A percentile compares a stretch with the other conserved stretches of the same genome.
These are phyloP conservation scores for Isabelozyma rhagii DNA, from an alignment of 805 yeast genomes.

Conservation along the genomic window DNA sequence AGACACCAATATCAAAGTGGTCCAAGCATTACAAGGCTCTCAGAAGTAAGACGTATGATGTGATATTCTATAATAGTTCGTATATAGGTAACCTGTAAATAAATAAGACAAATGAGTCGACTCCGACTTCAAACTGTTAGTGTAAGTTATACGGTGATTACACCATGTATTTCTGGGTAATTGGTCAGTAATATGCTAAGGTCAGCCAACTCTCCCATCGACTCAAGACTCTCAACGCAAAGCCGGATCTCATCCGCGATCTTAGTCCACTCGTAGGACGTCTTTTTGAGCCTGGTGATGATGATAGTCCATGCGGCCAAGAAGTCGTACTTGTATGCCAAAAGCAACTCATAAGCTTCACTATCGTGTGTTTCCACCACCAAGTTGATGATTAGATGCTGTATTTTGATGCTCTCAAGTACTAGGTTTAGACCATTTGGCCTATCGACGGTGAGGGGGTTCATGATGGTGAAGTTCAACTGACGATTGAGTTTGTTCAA, in stretches of 20 bases:
- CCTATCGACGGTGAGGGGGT: constrained; percentile 24
- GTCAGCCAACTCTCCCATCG: background rate
- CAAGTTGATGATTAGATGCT: background rate
- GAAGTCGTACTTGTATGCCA: constrained; percentile 29
- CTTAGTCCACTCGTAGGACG: background rate
- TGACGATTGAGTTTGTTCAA: constrained; percentile 24
- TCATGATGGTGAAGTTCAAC: constrained; percentile 27
- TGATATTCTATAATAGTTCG: background rate
- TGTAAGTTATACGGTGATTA: background rate
- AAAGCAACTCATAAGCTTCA: constrained; percentile 14
- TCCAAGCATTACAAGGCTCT: constrained; percentile 47
- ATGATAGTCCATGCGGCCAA: constrained; percentile 34
- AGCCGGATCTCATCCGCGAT: background rate
- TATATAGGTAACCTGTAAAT: background rate
- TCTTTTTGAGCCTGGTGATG: constrained; percentile 5
- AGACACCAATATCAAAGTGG: constrained; percentile 84
- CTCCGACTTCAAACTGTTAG: too few species aligned
- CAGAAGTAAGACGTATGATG: constrained; percentile 13
- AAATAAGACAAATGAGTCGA: too few species aligned
- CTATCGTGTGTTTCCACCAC: constrained; percentile 6
- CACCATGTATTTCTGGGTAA: background rate
- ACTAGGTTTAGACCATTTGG: constrained; percentile 12
- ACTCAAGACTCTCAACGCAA: background rate
- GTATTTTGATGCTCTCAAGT: constrained; percentile 11
- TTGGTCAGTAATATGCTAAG: background rate